Evolutionary conservation across 2,329 filamentous ascomycete species (phyloP), one percentile per base, ranked within the genome.

Genomic region (Fusarium verrucosum): DNA sequence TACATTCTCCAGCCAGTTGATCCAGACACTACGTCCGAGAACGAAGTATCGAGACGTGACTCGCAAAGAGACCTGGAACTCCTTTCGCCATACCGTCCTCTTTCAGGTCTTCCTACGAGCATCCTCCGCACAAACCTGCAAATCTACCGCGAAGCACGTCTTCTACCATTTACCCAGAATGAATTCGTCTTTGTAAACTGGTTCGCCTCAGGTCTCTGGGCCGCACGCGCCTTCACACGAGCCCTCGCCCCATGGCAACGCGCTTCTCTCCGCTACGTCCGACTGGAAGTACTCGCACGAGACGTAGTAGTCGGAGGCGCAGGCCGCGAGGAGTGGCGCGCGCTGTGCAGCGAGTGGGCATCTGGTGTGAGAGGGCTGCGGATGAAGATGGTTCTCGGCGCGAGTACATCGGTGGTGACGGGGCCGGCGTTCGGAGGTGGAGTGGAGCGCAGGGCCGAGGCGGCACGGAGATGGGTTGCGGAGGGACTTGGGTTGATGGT

Each of bases 101-200:
- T 78, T 10, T 76, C 74, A 16, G 76, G 75, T 17, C 68, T 83
- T 3, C 81, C 82, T 0, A 76, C 77, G 2, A 72, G 70, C 4
- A 70, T 84, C 7, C 76, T 83, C 4, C 59, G 52, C 7, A 62
- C 74, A 20, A 79, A 74, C 62, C 73, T 71, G 23, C 78, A 81
- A 51, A 65, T 83, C 19, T 83, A 82, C 70, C 28, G 66, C 47
- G 82, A 84, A 61, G 72, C 76, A 5, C 75, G 79, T 5, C 17
- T 54, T 1, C 23, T 82, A 4, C 79, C 82, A 4, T 82, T 81
- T 62, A 62, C 69, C 9, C 56, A 69, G 20, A 82, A 81, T 70
- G 80, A 82, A 47, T 83, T 83, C 55, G 76, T 77, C 22, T 84
- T 82, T 58, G 72, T 78, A 33, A 79, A 79, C 38, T 80, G 79